Conservation (phyloP, 176 grass and related monocot species). For the Oryza officinalis region DNA sequence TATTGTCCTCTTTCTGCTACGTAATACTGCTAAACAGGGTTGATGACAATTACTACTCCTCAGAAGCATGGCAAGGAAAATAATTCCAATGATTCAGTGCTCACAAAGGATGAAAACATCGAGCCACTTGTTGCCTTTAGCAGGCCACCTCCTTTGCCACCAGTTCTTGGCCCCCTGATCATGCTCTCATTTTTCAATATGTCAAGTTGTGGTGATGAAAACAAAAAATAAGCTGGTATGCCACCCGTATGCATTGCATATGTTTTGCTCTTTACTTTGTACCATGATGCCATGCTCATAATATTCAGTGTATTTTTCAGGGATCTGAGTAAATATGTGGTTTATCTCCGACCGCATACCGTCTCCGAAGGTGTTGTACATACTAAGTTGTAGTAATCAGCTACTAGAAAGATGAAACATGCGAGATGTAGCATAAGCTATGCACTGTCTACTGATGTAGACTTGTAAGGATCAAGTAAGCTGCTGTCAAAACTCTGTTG, state of each 20-base stretch:
- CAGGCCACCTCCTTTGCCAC: constrained; percentile 63
- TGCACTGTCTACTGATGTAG: neutral
- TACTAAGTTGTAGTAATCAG: neutral
- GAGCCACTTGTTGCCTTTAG: constrained; percentile 59
- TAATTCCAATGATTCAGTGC: neutral
- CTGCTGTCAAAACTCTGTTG: neutral
- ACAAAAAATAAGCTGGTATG: constrained; percentile 48
- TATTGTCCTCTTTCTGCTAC: neutral
- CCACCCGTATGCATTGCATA: neutral
- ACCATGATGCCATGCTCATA: neutral
- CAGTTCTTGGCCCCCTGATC: constrained; percentile 59
- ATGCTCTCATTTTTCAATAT: constrained; percentile 55
- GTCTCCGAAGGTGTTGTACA: constrained; percentile 19
- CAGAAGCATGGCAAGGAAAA: constrained; percentile 45
- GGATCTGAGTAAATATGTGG: neutral
- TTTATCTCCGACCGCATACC: neutral
- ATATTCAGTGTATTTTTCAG: constrained; percentile 18
- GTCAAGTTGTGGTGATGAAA: constrained; percentile 43
- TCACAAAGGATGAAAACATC: constrained; percentile 39
- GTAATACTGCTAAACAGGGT: constrained; percentile 35
- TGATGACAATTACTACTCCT: constrained; percentile 53
- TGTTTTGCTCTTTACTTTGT: neutral
- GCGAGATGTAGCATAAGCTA: neutral
- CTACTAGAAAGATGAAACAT: neutral
- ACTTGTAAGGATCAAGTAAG: neutral